A percentile compares a stretch with the other conserved stretches of the same genome.
Evolutionary conservation across 768 basidiomycete genomes (phyloP).

Genomic region (Leccinum sublutescens): DNA sequence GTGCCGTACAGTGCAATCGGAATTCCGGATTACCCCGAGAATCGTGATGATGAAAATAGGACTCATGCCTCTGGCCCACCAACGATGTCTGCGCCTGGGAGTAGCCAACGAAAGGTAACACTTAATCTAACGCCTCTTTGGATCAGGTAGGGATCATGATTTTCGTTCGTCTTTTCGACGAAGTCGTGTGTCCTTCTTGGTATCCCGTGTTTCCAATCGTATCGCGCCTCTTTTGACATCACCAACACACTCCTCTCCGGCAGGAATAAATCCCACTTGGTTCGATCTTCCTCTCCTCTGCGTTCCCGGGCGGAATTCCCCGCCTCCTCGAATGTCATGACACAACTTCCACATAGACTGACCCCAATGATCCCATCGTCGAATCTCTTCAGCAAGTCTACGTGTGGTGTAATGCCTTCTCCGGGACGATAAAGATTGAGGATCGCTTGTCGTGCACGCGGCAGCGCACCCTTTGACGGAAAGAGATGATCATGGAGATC

Average conservation of each 20-base stretch:
- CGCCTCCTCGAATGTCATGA: constrained; percentile 66
- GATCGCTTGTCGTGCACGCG: constrained; percentile 76
- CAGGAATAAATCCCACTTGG: constrained; percentile 56
- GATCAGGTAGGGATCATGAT: constrained; percentile 37
- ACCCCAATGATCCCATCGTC: constrained; percentile 90
- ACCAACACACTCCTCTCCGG: constrained; percentile 75
- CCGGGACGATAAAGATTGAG: constrained; percentile 88
- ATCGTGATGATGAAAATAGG: constrained; percentile 8
- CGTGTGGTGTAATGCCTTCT: constrained; percentile 84
- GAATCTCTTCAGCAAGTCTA: constrained; percentile 82
- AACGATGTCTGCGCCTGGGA: constrained; percentile 83
- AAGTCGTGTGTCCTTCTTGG: constrained; percentile 57
- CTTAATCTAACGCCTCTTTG: constrained; percentile 64
- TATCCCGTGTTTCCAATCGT: constrained; percentile 89
- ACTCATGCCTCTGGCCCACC: constrained; percentile 42
- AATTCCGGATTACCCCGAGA: not conserved
- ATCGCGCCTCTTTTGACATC: constrained; percentile 78
- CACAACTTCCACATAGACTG: constrained; percentile 75
- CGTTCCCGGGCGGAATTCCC: not conserved
- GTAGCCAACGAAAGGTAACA: constrained; percentile 84
- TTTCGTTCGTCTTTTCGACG: constrained; percentile 41
- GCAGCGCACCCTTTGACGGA: constrained; percentile 38
- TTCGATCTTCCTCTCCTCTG: constrained; percentile 1
- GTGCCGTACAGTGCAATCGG: constrained; percentile 1
- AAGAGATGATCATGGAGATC: constrained; percentile 60